Evolutionary conservation across 306 rosid species (phyloP), one percentile per base, ranked within the genome.

Genomic region (Vigna angularis): DNA sequence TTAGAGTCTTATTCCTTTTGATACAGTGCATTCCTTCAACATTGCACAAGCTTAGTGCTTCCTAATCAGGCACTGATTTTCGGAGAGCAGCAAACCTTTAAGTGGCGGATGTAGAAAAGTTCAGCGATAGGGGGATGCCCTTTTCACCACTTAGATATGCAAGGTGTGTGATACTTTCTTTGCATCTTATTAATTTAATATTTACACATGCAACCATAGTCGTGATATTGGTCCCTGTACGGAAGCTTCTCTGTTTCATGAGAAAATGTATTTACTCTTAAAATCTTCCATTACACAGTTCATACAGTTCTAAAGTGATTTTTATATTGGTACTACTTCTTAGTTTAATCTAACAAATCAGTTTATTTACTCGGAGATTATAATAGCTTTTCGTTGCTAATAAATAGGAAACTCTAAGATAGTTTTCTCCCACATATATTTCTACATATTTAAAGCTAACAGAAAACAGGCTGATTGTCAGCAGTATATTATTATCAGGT

Each of bases 91-190:
- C n/a, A 49, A 34, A 57, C 51, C 66, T 15, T 55, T 70, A 48
- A 4, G 58, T 18, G 48, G 64, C n/a, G 52, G 59, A 74, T 70
- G 59, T 42, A 73, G 83, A 75, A 47, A 57, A 49, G 73, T 80
- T 74, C 74, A 81, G 88, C 72, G 75, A 22, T 56, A 76, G 70
- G 26, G 36, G 45, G 76, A 75, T 59, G 50, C n/a, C 52, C 57
- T 75, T 73, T 73, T 64, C 66, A 81, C 18, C 47, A 36, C 85
- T 34, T 45, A 49, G 69, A 77, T 68, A 72, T 56, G 51, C 87
- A 73, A 83, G 82, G 86, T 88, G 63, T 61, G 47, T 63, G 67
- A 67, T 20, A 63, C 44, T 71, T 80, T 76, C 74, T 56, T 82
- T 34, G 53, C 73, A 58, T 63, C 17, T 7, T 49, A 45, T 67